phyloP scores from a whole-genome alignment of 2,329 filamentous ascomycete genomes.

The Aspergillus pseudoterreus region DNA sequence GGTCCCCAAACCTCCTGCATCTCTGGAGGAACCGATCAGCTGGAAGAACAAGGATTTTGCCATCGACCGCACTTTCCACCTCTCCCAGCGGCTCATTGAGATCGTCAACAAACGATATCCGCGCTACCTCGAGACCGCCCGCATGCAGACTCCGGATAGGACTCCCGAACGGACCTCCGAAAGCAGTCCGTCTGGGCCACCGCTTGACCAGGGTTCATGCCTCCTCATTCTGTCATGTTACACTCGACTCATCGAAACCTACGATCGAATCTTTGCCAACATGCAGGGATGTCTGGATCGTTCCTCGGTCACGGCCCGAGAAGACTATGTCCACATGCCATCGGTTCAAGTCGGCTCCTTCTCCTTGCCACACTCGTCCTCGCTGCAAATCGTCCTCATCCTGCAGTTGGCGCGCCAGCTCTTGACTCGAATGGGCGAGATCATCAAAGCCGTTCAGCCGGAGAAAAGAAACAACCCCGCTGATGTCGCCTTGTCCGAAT shows the following conservation, averaged over 20 bases:
- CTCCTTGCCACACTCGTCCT: slow-evolving; percentile 3
- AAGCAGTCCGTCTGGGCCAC: no score
- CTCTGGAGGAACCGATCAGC: background rate
- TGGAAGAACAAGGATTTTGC: slow-evolving; percentile 6
- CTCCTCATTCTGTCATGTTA: slow-evolving; percentile 4
- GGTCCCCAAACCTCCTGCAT: background rate
- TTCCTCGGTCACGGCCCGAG: slow-evolving; percentile 2
- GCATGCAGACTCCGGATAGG: background rate
- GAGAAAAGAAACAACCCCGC: background rate
- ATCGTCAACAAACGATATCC: slow-evolving; percentile 2
- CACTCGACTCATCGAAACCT: slow-evolving; percentile 2
- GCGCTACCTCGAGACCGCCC: slow-evolving; percentile 2
- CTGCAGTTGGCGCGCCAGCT: slow-evolving; percentile 3
- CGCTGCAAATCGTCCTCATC: slow-evolving; percentile 5
- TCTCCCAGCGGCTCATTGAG: slow-evolving; percentile 5
- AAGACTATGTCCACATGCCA: background rate
- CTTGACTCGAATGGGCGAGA: slow-evolving; percentile 4
- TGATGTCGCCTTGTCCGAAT: background rate
- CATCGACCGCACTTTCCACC: slow-evolving; percentile 3
- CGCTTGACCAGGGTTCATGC: background rate
- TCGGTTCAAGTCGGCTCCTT: slow-evolving; percentile 1
- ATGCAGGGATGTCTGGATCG: slow-evolving; percentile 4
- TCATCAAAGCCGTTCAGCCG: slow-evolving; percentile 1
- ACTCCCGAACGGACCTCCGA: no score
- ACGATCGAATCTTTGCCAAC: slow-evolving; percentile 2